These are phyloP conservation scores for Tylopilus felleus DNA, from an alignment of 768 basidiomycete species.

Conservation along the genomic window DNA sequence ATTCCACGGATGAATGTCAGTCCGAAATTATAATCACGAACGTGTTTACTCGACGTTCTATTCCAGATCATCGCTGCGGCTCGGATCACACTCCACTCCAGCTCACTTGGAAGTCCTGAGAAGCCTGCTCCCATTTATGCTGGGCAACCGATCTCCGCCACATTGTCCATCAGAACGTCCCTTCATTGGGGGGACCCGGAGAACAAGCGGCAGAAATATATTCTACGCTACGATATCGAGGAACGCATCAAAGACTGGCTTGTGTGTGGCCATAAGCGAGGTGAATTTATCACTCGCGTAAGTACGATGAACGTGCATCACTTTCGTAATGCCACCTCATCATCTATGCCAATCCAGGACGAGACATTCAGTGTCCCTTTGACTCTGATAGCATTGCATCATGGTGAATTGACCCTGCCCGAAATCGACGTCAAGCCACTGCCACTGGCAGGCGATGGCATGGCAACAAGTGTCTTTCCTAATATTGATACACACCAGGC, in stretches of 20 bases:
- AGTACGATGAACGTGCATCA: conserved; percentile 17
- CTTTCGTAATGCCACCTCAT: not conserved
- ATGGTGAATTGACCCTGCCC: conserved; percentile 78
- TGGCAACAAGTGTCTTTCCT: conserved; percentile 58
- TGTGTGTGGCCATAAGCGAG: conserved; percentile 83
- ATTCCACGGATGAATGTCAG: conserved; percentile 78
- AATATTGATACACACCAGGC: conserved; percentile 78
- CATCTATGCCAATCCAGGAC: conserved; percentile 43
- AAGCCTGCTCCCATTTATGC: conserved; percentile 59
- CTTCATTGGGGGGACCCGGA: conserved; percentile 70
- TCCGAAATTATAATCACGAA: conserved; percentile 4
- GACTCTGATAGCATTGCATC: conserved; percentile 82
- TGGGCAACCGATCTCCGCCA: conserved; percentile 79
- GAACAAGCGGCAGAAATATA: conserved; percentile 42
- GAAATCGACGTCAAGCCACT: conserved; percentile 64
- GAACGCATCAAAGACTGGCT: conserved; percentile 85
- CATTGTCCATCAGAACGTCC: conserved; percentile 63
- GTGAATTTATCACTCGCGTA: conserved; percentile 75
- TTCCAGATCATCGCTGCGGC: conserved; percentile 65
- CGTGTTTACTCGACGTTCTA: conserved; percentile 6
- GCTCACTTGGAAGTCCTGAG: conserved; percentile 38
- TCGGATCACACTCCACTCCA: conserved; percentile 45
- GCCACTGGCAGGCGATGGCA: conserved; percentile 48
- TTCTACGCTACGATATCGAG: conserved; percentile 77
- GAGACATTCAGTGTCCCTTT: conserved; percentile 59